Base-by-base conservation (phyloP, 306 rosid genomes). In the Cucumis sativus region DNA sequence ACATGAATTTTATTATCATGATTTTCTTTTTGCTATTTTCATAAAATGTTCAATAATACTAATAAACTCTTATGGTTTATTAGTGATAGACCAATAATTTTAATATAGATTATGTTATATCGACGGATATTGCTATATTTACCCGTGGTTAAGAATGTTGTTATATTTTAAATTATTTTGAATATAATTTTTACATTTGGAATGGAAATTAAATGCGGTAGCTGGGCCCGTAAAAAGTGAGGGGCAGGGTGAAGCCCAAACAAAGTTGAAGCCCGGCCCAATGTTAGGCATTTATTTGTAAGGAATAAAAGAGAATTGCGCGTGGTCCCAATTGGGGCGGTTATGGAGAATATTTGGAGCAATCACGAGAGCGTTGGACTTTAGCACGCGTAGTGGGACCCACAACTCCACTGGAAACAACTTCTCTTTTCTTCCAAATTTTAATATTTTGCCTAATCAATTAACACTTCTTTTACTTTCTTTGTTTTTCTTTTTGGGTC, bases 321-420 rank as follows among this genome's bases (percentile, higher is more conserved):
- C n/a, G 72, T 66, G 73, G 73, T 39, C 70, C 73, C 73, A 39
- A 5, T 14, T 37, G 0, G 9, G 9, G 25, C 73, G 9, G 52
- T 39, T 66, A 37, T 20, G 51, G 52, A 39, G 52, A 66, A n/a
- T 40, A 4, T 40, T n/a, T n/a, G 73, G 73, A 0, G 73, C 73
- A 66, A 66, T 66, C 73, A 66, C 73, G 73, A 66, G 72, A 0
- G 72, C 28, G 16, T 11, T 66, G 52, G 73, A 66, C 73, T 66
- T 66, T 66, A 40, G 52, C 72, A 39, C 23, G 72, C 73, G 30
- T 4, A 10, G 73, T 66, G 73, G 73, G 73, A 9, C 52, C 73
- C 73, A n/a, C 73, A 10, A 10, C 73, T 9, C 14, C 8, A 16
- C 72, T 10, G 51, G 72, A 65, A 39, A 15, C 39, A 60, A 60